Conservation (phyloP, 371 early-diverging fungal species). For the Quaeritorhiza haematococci region DNA sequence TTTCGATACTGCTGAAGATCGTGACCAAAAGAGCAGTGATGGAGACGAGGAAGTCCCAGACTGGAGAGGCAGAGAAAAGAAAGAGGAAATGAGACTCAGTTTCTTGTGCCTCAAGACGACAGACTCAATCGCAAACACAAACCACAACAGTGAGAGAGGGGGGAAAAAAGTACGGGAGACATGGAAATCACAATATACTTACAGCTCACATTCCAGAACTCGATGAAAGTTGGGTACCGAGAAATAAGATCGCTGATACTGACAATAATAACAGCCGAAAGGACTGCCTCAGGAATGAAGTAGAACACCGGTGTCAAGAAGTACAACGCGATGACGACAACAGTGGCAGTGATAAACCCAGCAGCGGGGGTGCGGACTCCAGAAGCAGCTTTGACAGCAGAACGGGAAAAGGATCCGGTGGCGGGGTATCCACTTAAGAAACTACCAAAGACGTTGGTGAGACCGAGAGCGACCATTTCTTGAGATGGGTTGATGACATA, state of each 20-base stretch:
- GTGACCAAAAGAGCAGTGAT: conserved; percentile 52
- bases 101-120: too few relatives aligned
- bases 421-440: conserved; percentile 80
- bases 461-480: conserved; percentile 77
- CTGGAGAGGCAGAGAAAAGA: too few relatives aligned
- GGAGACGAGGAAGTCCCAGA: conserved; percentile 58
- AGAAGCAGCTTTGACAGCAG: conserved; percentile 65
- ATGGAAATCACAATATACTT: too few relatives aligned
- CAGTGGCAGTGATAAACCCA: conserved; percentile 65
- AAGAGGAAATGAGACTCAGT: too few relatives aligned
- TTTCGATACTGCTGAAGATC: conserved; percentile 63
- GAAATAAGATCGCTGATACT: conserved; percentile 59
- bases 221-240: conserved; percentile 40
- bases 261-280: conserved; percentile 73
- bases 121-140: too few relatives aligned
- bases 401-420: conserved; percentile 82
- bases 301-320: conserved; percentile 75
- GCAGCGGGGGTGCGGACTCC: conserved; percentile 77
- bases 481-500: conserved; percentile 60
- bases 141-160: too few relatives aligned
- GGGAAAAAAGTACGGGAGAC: too few relatives aligned
- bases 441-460: conserved; percentile 68
- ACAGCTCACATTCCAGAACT: conserved; percentile 49
- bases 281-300: conserved; percentile 71
- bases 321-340: conserved; percentile 70